These are phyloP conservation scores for Metroxylon sagu DNA, from an alignment of 176 grass and related monocot genomes.

Conservation along the genomic window DNA sequence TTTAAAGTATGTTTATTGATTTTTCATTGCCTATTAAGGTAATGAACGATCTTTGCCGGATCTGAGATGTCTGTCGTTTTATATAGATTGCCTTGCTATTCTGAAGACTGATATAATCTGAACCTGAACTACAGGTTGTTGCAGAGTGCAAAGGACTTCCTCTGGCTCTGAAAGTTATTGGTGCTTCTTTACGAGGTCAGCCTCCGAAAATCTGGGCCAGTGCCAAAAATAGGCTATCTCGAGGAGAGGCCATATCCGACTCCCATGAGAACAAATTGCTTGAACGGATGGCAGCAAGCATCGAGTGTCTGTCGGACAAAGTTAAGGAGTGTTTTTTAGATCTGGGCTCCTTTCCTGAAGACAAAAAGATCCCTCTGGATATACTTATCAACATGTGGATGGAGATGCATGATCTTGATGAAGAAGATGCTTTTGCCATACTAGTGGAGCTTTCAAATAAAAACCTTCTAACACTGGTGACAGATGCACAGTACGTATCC, in stretches of 20 bases:
- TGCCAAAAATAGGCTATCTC: constrained; percentile 75
- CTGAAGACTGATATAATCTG: not conserved
- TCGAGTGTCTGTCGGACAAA: constrained; percentile 64
- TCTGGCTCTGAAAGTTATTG: constrained; percentile 83
- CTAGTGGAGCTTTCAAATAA: constrained; percentile 78
- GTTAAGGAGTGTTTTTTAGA: constrained; percentile 90
- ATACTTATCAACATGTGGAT: constrained; percentile 91
- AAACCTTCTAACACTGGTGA: constrained; percentile 77
- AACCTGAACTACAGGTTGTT: constrained; percentile 34
- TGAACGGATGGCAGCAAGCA: constrained; percentile 66
- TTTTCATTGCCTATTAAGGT: too few species aligned
- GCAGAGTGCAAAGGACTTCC: constrained; percentile 91
- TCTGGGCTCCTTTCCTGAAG: constrained; percentile 90
- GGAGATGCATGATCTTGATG: constrained; percentile 87
- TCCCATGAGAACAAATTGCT: constrained; percentile 82
- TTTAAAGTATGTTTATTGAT: too few species aligned
- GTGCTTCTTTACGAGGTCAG: constrained; percentile 63
- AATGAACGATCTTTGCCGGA: too few species aligned
- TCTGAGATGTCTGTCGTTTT: too few species aligned
- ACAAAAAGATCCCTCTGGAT: constrained; percentile 90
- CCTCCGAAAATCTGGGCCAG: constrained; percentile 85
- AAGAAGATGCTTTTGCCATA: constrained; percentile 78
- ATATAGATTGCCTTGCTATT: not conserved
- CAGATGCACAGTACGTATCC: constrained; percentile 63
- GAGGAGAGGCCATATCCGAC: constrained; percentile 71